phyloP scores from a whole-genome alignment of 2,329 filamentous ascomycete genomes.

The Canariomyces notabilis region DNA sequence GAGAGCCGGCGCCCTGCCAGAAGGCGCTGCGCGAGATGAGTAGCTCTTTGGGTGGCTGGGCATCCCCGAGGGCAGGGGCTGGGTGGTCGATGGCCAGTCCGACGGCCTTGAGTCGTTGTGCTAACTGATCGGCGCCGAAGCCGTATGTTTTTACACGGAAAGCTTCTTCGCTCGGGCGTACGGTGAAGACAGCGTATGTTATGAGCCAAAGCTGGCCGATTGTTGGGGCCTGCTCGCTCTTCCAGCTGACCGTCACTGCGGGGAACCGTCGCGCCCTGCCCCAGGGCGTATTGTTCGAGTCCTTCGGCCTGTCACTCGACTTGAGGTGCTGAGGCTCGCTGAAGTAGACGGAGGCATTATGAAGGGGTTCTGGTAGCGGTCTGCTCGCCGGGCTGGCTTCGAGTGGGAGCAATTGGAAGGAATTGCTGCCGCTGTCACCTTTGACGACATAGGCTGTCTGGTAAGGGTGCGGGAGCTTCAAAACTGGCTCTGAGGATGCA shows the following conservation, averaged over 20 bases:
- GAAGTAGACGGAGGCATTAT: constrained; percentile 27
- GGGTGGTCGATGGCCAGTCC: constrained; percentile 48
- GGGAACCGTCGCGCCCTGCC: constrained; percentile 51
- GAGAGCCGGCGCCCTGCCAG: constrained; percentile 66
- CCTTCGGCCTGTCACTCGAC: constrained; percentile 31
- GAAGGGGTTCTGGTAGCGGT: constrained; percentile 22
- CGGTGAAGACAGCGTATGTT: constrained; percentile 47
- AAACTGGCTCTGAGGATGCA: constrained; percentile 23
- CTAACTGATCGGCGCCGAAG: constrained; percentile 16
- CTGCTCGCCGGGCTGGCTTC: constrained; percentile 6
- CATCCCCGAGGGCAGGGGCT: constrained; percentile 17
- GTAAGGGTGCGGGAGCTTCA: constrained; percentile 31
- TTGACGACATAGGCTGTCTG: constrained; percentile 27
- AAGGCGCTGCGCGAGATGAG: constrained; percentile 52
- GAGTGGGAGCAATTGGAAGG: constrained; percentile 19
- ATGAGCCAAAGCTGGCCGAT: constrained; percentile 50
- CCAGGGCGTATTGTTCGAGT: constrained; percentile 53
- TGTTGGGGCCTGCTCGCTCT: constrained; percentile 36
- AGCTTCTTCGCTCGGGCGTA: constrained; percentile 44
- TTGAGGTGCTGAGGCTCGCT: constrained; percentile 31
- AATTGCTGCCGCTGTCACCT: constrained; percentile 4
- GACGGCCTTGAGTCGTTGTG: constrained; percentile 34
- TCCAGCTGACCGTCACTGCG: constrained; percentile 42
- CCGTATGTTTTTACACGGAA: constrained; percentile 45
- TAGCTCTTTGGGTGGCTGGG: constrained; percentile 27